Base-by-base conservation (phyloP, 148 eudicot species). In the Spergularia marina region DNA sequence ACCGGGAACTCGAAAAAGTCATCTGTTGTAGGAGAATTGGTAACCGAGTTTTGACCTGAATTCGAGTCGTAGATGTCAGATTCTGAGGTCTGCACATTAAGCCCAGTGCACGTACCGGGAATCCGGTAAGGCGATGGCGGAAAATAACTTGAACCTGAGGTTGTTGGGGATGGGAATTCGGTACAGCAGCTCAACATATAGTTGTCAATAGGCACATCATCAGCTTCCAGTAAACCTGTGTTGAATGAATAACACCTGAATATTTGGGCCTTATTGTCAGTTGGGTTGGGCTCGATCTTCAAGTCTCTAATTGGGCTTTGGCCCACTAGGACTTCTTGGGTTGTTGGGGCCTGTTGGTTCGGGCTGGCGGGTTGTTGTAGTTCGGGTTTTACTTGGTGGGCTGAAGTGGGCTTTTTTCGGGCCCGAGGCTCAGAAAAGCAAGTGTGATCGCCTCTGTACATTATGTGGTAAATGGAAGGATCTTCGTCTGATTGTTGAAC, bases 401-500 rank as follows among this genome's bases (percentile, higher is more conserved):
- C 74, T 7, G 51, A 62, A 34, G 5, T 60, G 71, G 72, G 78
- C 30, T 39, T 83, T 56, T 39, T 18, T 71, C 78, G 81, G 78
- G 67, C 30, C 39, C 55, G 77, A 62, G 55, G 49, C 65, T 21
- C 64, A 2, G 72, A 53, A 16, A 2, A 6, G 57, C 98, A 86
- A 6, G 89, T 86, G 74, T 91, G 98, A 12, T 81, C 86, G 36
- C 91, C 91, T 25, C 47, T 59, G 51, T 92, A 90, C 6, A 75
- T 79, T 10, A 91, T 75, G 60, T 86, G 85, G 76, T 83, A 72
- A 52, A 87, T 78, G 54, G 90, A 68, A 3, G 84, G 76, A 71
- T 91, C 91, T 3, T 83, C 86, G 47, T 92, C 86, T 23, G 96
- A 77, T 66, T 61, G 79, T 77, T 92, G 98, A 23, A 92, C 91